Evolutionary conservation across 805 yeast genomes (phyloP).

Genomic region (Ogataea trehaloabstinens): DNA sequence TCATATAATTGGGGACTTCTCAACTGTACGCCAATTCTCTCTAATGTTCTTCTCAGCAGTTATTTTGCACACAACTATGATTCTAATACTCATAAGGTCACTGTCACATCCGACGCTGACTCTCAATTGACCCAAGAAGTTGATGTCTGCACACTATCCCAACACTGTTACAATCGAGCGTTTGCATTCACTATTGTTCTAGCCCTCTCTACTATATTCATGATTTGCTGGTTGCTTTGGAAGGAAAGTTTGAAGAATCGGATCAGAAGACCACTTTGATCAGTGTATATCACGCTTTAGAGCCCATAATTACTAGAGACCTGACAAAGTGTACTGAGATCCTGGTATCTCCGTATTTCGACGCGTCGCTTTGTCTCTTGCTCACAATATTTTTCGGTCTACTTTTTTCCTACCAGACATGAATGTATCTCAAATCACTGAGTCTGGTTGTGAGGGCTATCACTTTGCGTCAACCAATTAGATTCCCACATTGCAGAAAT

Average conservation of each 20-base stretch:
- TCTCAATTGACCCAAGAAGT: background rate
- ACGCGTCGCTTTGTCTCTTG: no score
- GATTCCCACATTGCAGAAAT: no score
- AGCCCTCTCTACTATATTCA: conserved; percentile 1
- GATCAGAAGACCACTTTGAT: background rate
- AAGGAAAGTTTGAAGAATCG: background rate
- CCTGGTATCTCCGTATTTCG: no score
- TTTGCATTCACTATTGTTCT: conserved; percentile 34
- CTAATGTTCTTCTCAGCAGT: conserved; percentile 57
- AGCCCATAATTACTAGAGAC: no score
- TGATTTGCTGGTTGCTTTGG: background rate
- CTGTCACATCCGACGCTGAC: conserved; percentile 4
- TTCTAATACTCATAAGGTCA: conserved; percentile 26
- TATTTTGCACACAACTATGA: conserved; percentile 68
- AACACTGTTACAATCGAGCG: conserved; percentile 37
- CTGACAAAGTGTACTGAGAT: no score
- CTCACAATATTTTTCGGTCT: no score
- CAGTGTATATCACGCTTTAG: no score
- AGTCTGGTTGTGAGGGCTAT: no score
- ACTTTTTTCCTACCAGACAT: no score
- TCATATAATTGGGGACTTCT: conserved; percentile 74
- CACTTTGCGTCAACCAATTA: background rate
- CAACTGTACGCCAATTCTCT: conserved; percentile 62
- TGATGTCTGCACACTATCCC: conserved; percentile 23
- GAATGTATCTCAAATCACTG: no score